Evolutionary conservation across 345 rosid genomes (phyloP), one percentile per base, ranked within the genome.

Genomic region (Salix brachista): DNA sequence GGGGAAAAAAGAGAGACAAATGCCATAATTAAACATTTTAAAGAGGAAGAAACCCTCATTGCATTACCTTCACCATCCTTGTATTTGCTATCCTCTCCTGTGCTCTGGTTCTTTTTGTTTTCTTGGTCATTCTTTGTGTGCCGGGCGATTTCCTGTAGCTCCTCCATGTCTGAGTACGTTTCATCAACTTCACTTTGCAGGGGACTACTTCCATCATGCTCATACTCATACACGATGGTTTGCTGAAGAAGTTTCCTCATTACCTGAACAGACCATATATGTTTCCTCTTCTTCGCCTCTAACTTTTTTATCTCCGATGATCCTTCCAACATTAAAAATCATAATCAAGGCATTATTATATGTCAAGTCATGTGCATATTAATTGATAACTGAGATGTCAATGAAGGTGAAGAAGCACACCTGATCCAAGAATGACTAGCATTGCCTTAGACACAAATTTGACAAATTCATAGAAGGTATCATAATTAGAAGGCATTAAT

Each of bases 221-320:
- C 86, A 36, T 77, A 79, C 72, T 82, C 52, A 46, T 46, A 46
- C 52, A 46, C 4, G 52, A 46, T 4, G 36, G 75, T 67, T 13
- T 42, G 66, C 6, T 26, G 0, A 5, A 89, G 69, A 42, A 89
- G 82, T 54, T 86, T 76, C 14, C 80, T 74, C 90, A 89, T 74
- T 39, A 88, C 17, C 77, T 86, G 89, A 36, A 74, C 70, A 2
- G 91, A 79, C 90, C 90, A 86, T 36, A 30, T 80, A 71, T 88
- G 84, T 58, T 83, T 86, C 74, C 80, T 64, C 70, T 86, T 89
- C 80, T 78, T 83, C 37, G 74, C 75, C 17, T 58, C 46, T 10
- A 85, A 39, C 76, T 83, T 85, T 50, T 25, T 75, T 72, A 89
- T 76, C 5, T 73, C 66, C 36, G 44, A 28, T 8, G 85, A 85